phyloP scores from a whole-genome alignment of 2,329 filamentous ascomycete species.

The Sphaerostilbella broomeana region DNA sequence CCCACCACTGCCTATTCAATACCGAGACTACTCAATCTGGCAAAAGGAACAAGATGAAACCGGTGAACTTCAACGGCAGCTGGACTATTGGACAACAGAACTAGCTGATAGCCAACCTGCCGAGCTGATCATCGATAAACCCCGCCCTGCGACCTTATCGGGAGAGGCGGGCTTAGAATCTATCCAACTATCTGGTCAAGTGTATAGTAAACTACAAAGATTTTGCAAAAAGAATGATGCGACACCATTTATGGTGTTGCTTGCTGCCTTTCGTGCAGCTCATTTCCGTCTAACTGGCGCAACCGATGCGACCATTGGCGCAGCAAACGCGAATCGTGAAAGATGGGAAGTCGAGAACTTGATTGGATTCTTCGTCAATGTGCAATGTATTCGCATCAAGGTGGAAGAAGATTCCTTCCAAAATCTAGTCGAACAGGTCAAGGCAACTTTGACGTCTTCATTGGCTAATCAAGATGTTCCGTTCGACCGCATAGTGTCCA shows the following conservation, averaged over 20 bases:
- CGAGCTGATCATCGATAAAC: conserved; percentile 12
- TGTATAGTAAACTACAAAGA: conserved; percentile 7
- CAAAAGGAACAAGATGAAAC: conserved; percentile 14
- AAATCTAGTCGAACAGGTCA: conserved; percentile 16
- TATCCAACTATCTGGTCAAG: conserved; percentile 4
- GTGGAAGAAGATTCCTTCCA: conserved; percentile 16
- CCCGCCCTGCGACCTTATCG: conserved; percentile 9
- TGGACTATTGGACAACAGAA: conserved; percentile 16
- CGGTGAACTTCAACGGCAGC: conserved; percentile 13
- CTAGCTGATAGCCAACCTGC: conserved; percentile 13
- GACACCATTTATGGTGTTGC: conserved; percentile 13
- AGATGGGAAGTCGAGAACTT: conserved; percentile 15
- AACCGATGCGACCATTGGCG: conserved; percentile 19
- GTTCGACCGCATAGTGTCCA: conserved; percentile 18
- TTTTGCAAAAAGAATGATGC: conserved; percentile 12
- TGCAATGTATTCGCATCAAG: conserved; percentile 19
- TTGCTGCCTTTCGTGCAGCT: conserved; percentile 19
- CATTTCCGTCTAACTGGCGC: conserved; percentile 20
- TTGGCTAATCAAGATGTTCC: conserved; percentile 21
- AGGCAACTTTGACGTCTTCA: conserved; percentile 3
- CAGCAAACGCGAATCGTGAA: conserved; percentile 15
- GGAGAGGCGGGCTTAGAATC: conserved; percentile 10
- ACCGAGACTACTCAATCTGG: conserved; percentile 19
- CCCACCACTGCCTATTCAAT: conserved; percentile 19
- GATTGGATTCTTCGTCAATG: conserved; percentile 19